Conservation (phyloP, 202 grass and related monocot genomes). For the Panicum virgatum region DNA sequence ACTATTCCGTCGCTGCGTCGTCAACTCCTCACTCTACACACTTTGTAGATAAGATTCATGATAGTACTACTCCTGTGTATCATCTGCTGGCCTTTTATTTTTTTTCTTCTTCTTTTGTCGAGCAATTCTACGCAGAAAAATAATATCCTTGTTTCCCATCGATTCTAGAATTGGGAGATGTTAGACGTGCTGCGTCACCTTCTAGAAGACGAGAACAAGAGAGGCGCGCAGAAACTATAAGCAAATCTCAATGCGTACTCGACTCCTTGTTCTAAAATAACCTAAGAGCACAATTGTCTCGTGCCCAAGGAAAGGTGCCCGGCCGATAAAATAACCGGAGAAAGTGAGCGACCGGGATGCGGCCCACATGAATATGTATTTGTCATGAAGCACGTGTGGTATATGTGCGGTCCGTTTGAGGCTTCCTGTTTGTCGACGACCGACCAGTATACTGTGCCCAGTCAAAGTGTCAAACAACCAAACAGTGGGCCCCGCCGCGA, state of each 20-base stretch:
- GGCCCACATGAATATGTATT: no score
- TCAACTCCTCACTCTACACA: neutral
- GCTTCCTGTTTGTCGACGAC: neutral
- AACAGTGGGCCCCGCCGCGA: neutral
- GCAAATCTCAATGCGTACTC: no score
- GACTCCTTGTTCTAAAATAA: neutral
- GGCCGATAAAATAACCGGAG: neutral
- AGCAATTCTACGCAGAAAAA: no score
- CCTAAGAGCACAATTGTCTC: neutral
- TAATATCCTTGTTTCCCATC: no score
- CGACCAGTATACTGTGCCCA: neutral
- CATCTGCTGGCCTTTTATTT: no score
- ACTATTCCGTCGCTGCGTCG: neutral
- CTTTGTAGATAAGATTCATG: neutral
- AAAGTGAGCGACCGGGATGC: neutral
- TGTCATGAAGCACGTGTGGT: neutral
- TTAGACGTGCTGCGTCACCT: neutral
- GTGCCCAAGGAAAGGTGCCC: neutral
- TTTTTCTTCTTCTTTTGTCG: no score
- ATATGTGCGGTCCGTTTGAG: neutral
- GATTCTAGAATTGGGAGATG: neutral
- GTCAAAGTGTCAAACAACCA: neutral
- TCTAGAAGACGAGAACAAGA: no score
- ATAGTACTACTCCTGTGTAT: no score
- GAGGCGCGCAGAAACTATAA: no score